These are phyloP conservation scores for Nakaseomyces sp. DNA, from an alignment of 1,139 yeast genomes.

Conservation along the genomic window DNA sequence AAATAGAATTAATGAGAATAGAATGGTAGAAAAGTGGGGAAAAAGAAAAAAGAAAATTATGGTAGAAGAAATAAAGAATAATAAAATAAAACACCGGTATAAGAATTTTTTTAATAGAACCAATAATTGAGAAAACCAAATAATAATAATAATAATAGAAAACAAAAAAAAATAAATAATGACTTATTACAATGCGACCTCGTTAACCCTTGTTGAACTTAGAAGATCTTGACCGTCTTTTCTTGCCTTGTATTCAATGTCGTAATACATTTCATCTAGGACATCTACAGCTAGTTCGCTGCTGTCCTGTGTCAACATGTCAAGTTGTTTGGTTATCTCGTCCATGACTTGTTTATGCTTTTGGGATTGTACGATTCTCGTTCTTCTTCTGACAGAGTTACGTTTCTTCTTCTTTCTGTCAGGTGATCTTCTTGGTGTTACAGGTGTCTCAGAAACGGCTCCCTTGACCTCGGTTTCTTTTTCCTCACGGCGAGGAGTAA, in stretches of 20 bases:
- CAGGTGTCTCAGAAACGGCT: background rate
- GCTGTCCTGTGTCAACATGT: background rate
- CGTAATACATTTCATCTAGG: background rate
- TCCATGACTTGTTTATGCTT: conserved; percentile 4
- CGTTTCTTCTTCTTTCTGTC: background rate
- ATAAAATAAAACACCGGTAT: no score
- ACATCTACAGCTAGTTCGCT: conserved; percentile 1
- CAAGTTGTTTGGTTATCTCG: conserved; percentile 3
- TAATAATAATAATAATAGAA: no score
- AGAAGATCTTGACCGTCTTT: background rate
- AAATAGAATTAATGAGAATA: no score
- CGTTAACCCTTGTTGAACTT: background rate
- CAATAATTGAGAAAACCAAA: no score
- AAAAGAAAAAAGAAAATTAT: background rate
- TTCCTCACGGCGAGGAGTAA: background rate
- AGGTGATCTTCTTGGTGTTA: background rate
- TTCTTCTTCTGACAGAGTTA: background rate
- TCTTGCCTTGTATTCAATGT: background rate
- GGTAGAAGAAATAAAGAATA: background rate
- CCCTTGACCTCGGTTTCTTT: background rate
- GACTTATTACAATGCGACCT: background rate
- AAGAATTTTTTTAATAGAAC: no score
- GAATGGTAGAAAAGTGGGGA: no score
- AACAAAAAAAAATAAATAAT: no score
- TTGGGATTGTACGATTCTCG: background rate